phyloP scores from a whole-genome alignment of 805 yeast genomes.

The Myxozyma melibiosi region DNA sequence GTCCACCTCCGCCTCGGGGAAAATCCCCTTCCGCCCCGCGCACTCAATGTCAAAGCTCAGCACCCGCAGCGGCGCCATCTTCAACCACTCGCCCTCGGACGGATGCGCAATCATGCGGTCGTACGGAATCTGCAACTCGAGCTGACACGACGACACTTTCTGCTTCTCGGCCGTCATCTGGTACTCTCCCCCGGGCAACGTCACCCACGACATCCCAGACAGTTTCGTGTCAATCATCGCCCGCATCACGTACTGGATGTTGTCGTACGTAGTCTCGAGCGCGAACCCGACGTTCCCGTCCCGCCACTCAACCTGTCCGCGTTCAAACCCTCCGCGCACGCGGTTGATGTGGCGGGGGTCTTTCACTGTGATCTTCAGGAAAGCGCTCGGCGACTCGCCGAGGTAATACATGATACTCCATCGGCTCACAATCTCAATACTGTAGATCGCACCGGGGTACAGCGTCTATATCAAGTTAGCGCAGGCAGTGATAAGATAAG shows the following conservation, averaged over 20 bases:
- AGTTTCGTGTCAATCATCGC: constrained; percentile 84
- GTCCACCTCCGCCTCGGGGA: constrained; percentile 92
- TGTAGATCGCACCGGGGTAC: constrained; percentile 58
- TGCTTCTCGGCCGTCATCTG: constrained; percentile 45
- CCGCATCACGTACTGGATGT: constrained; percentile 80
- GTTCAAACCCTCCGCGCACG: constrained; percentile 78
- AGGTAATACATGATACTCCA: constrained; percentile 94
- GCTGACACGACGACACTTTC: constrained; percentile 75
- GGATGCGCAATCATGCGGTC: constrained; percentile 73
- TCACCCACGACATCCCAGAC: constrained; percentile 90
- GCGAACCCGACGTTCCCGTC: constrained; percentile 43
- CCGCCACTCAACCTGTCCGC: constrained; percentile 70
- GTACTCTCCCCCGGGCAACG: constrained; percentile 78
- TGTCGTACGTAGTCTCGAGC: constrained; percentile 63
- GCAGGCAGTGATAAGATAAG: not conserved
- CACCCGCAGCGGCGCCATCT: constrained; percentile 89
- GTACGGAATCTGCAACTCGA: constrained; percentile 75
- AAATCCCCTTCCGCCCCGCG: constrained; percentile 95
- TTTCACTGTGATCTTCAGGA: constrained; percentile 69
- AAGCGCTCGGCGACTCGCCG: constrained; percentile 75
- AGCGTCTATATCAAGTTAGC: not conserved
- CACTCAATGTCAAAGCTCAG: constrained; percentile 97
- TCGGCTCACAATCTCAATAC: constrained; percentile 65
- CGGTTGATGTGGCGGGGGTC: constrained; percentile 69
- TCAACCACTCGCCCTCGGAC: constrained; percentile 91